Evolutionary conservation across 768 basidiomycete genomes (phyloP).

Genomic region (Gelatoporia subvermispora): DNA sequence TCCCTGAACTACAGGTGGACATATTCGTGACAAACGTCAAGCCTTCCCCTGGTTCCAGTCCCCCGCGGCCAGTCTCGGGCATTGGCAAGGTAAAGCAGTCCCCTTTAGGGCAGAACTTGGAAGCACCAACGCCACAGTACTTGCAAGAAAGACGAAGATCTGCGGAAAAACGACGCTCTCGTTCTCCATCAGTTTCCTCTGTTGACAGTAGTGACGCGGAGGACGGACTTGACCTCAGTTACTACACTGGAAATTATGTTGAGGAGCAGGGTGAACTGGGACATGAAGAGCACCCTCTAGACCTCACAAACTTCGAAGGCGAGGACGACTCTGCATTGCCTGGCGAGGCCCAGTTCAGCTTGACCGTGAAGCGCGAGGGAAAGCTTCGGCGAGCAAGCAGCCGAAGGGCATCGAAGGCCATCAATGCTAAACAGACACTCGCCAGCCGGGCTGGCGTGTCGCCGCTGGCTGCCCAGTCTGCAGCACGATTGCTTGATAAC

Average conservation of each 20-base stretch:
- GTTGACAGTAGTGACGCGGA: constrained; percentile 28
- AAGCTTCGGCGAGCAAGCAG: constrained; percentile 48
- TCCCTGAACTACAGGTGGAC: constrained; percentile 51
- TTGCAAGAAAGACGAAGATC: constrained; percentile 14
- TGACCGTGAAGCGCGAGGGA: constrained; percentile 54
- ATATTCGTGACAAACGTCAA: constrained; percentile 69
- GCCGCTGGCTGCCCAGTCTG: no score
- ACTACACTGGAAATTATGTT: constrained; percentile 34
- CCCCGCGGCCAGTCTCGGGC: not conserved
- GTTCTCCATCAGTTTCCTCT: constrained; percentile 18
- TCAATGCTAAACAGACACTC: constrained; percentile 12
- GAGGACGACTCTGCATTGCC: constrained; percentile 57
- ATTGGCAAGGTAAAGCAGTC: not conserved
- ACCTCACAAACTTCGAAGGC: constrained; percentile 76
- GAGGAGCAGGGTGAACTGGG: constrained; percentile 33
- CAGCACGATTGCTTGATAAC: not conserved
- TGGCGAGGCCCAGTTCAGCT: constrained; percentile 51
- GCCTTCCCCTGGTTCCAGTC: constrained; percentile 5
- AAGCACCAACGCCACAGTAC: constrained; percentile 29
- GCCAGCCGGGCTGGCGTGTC: not conserved
- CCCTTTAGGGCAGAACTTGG: constrained; percentile 22
- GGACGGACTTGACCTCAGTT: constrained; percentile 37
- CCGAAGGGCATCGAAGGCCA: constrained; percentile 22
- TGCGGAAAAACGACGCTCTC: constrained; percentile 6
- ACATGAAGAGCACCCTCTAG: constrained; percentile 49